These are phyloP conservation scores for Knufia fluminis DNA, from an alignment of 2,329 filamentous ascomycete species.

Conservation along the genomic window DNA sequence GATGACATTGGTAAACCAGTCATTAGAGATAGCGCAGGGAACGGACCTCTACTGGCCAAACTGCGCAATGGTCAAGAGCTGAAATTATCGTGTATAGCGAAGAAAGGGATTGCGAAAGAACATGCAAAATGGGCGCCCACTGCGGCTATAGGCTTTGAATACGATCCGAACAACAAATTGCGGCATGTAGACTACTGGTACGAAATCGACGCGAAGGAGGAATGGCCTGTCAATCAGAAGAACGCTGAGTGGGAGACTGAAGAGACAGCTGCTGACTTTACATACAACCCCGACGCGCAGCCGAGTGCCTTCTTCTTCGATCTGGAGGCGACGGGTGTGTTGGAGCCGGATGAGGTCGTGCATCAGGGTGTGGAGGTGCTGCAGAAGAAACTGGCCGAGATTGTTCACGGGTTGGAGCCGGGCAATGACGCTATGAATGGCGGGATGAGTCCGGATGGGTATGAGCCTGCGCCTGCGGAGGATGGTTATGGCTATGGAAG, in stretches of 20 bases:
- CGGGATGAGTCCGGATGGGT: conserved; percentile 45
- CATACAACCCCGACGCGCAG: conserved; percentile 82
- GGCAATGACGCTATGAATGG: conserved; percentile 32
- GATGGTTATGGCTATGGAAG: conserved; percentile 54
- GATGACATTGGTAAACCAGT: conserved; percentile 76
- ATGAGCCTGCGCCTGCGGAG: conserved; percentile 30
- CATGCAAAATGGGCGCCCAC: conserved; percentile 97
- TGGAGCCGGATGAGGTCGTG: conserved; percentile 83
- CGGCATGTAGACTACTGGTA: conserved; percentile 91
- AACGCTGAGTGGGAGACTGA: conserved; percentile 62
- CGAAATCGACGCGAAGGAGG: conserved; percentile 68
- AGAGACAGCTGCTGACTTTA: conserved; percentile 74
- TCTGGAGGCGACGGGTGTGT: conserved; percentile 76
- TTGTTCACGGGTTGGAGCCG: conserved; percentile 54
- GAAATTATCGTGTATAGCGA: conserved; percentile 5
- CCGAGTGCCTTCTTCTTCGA: conserved; percentile 86
- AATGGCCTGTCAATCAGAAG: conserved; percentile 59
- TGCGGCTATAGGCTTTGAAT: conserved; percentile 89
- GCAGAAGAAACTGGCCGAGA: conserved; percentile 77
- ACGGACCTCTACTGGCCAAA: conserved; percentile 82
- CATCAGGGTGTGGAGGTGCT: conserved; percentile 79
- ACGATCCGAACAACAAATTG: conserved; percentile 95
- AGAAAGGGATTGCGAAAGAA: conserved; percentile 53
- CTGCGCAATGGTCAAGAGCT: conserved; percentile 59
- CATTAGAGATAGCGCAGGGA: conserved; percentile 70